Percentiles rank a stretch among this genome's conserved stretches.
phyloP scores from a whole-genome alignment of 441 rosid species.

The Breynia disticha region DNA sequence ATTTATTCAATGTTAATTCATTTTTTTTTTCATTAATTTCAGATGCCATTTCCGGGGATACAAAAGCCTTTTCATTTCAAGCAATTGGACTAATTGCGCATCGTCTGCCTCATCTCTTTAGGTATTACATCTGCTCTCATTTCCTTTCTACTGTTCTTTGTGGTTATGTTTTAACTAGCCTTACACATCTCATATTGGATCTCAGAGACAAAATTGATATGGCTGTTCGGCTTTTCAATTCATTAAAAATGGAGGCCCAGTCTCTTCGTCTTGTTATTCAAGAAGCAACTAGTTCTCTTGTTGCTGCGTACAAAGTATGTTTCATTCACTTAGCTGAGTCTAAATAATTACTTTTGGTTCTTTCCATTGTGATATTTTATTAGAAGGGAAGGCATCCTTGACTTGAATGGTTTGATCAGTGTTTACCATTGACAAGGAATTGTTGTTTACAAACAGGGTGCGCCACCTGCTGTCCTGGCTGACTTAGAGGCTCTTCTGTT shows the following conservation, averaged over 20 bases:
- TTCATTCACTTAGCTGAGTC: conserved; percentile 9
- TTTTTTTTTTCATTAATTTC: conserved; percentile 22
- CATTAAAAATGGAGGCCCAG: conserved; percentile 66
- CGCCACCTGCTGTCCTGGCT: conserved; percentile 50
- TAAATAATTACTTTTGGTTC: background rate
- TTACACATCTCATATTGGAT: conserved; percentile 17
- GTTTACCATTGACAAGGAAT: conserved; percentile 10
- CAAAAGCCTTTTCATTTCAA: conserved; percentile 76
- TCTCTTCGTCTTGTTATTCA: conserved; percentile 72
- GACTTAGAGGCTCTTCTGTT: conserved; percentile 78
- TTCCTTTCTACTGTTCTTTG: conserved; percentile 12
- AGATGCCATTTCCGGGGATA: conserved; percentile 71
- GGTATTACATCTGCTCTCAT: conserved; percentile 31
- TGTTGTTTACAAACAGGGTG: conserved; percentile 43
- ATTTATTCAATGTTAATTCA: conserved; percentile 7
- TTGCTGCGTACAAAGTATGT: conserved; percentile 76
- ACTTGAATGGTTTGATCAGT: background rate
- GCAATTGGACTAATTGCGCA: conserved; percentile 89
- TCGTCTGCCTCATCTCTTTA: conserved; percentile 87
- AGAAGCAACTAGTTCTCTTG: conserved; percentile 79
- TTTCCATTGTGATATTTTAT: background rate
- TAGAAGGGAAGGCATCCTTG: background rate
- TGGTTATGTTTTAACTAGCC: conserved; percentile 7
- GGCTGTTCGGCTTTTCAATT: conserved; percentile 85
- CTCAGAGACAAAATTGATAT: conserved; percentile 84